Evolutionary conservation across 192 early-diverging fungal genomes (phyloP).

Genomic region (Entophlyctis luteolus): DNA sequence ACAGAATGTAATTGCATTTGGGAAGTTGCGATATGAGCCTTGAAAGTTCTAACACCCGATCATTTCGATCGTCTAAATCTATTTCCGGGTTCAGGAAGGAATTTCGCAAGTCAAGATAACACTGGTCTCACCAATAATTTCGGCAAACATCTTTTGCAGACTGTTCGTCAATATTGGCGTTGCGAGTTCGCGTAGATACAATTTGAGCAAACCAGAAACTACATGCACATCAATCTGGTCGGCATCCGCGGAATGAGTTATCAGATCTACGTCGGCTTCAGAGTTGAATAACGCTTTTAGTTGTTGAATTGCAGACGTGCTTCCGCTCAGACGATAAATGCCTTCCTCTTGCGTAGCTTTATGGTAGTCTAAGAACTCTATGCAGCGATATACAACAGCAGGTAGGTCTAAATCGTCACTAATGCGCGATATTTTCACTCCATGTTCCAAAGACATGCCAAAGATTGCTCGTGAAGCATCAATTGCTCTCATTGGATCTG

Average conservation of each 20-base stretch:
- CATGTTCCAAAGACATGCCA: constrained; percentile 79
- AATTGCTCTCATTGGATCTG: background rate
- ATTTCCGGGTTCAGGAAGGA: background rate
- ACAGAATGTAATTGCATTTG: constrained; percentile 82
- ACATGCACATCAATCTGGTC: constrained; percentile 83
- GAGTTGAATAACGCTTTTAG: constrained; percentile 80
- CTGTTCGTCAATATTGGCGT: constrained; percentile 80
- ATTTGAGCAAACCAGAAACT: constrained; percentile 85
- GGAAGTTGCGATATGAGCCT: constrained; percentile 75
- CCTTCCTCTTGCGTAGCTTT: constrained; percentile 90
- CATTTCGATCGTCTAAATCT: constrained; percentile 74
- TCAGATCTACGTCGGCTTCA: constrained; percentile 73
- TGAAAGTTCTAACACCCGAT: constrained; percentile 79
- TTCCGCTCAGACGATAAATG: constrained; percentile 88
- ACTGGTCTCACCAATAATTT: constrained; percentile 75
- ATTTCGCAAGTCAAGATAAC: background rate
- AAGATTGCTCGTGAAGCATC: constrained; percentile 59
- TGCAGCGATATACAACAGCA: constrained; percentile 88
- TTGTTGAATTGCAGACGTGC: constrained; percentile 62
- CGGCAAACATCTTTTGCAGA: constrained; percentile 78
- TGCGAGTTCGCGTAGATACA: constrained; percentile 80
- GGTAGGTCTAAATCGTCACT: constrained; percentile 79
- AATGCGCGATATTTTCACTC: constrained; percentile 65
- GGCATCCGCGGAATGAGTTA: constrained; percentile 50
- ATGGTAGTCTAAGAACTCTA: constrained; percentile 91